Percentiles rank a stretch among this genome's conserved stretches.
phyloP scores from a whole-genome alignment of 306 rosid genomes.

The Trifolium pratense region DNA sequence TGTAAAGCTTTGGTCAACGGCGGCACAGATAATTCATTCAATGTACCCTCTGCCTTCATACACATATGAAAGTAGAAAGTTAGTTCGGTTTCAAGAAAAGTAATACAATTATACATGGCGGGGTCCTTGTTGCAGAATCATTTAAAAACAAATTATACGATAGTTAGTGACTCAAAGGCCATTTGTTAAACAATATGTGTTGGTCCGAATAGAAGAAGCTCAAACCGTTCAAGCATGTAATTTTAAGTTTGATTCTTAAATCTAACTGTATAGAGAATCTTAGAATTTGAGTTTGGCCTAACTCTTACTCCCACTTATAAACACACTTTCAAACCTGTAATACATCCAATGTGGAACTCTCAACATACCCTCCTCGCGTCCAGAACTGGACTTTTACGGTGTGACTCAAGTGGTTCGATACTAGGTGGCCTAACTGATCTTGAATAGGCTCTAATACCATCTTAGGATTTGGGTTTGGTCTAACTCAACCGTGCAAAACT shows the following conservation, averaged over 20 bases:
- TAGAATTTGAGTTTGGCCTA: background rate
- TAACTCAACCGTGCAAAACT: background rate
- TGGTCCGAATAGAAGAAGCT: background rate
- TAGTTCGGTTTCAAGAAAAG: slow-evolving; percentile 32
- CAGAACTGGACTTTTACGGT: background rate
- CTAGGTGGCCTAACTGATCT: background rate
- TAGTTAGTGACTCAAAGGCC: background rate
- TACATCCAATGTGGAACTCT: background rate
- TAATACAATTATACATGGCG: slow-evolving; percentile 11
- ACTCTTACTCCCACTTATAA: background rate
- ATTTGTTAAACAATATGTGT: background rate
- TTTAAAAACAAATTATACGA: background rate
- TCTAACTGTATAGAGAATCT: background rate
- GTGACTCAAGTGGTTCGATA: background rate
- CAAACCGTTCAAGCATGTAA: background rate
- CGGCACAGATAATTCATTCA: slow-evolving; percentile 72
- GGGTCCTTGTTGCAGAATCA: background rate
- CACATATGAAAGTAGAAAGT: slow-evolving; percentile 36
- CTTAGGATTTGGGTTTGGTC: background rate
- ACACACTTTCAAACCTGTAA: background rate
- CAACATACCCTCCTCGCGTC: background rate
- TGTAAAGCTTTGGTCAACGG: slow-evolving; percentile 62
- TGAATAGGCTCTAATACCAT: background rate
- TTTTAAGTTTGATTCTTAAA: background rate
- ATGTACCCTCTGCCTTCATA: slow-evolving; percentile 82